Evolutionary conservation across 495 filamentous ascomycete genomes (phyloP).

Genomic region (Durotheca rogersii): DNA sequence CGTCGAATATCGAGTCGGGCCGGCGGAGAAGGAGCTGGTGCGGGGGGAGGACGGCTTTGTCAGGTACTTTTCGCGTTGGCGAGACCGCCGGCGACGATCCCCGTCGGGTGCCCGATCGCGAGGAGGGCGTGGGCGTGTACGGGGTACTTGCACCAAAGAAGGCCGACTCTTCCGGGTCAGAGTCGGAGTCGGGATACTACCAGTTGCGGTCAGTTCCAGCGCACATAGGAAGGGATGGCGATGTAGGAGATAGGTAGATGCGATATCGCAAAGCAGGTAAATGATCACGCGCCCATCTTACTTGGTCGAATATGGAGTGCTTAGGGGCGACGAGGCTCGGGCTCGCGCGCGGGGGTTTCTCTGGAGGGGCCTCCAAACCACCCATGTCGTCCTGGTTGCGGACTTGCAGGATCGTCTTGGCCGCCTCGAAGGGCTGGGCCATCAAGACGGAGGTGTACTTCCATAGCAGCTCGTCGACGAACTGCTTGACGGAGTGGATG

Average conservation of each 20-base stretch:
- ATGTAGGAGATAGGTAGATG: slow-evolving; percentile 1
- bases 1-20: slow-evolving; percentile 72
- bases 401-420: slow-evolving; percentile 88
- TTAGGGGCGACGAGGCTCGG: slow-evolving; percentile 40
- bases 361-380: slow-evolving; percentile 32
- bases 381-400: slow-evolving; percentile 55
- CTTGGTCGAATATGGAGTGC: slow-evolving; percentile 50
- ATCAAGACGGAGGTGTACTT: slow-evolving; percentile 82
- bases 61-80: slow-evolving; percentile 23
- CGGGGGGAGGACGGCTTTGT: slow-evolving; percentile 40
- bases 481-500: slow-evolving; percentile 66
- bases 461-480: slow-evolving; percentile 78
- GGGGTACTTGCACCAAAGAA: slow-evolving; percentile 82
- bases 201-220: slow-evolving; percentile 6
- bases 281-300: too few species aligned
- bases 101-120: slow-evolving; percentile 38
- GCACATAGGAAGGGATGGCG: too few species aligned
- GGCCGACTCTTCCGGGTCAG: slow-evolving; percentile 74
- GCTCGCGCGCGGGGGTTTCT: slow-evolving; percentile 27
- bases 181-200: slow-evolving; percentile 58
- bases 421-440: slow-evolving; percentile 95
- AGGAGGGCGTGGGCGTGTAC: slow-evolving; percentile 55
- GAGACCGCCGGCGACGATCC: slow-evolving; percentile 36
- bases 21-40: slow-evolving; percentile 68
- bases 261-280: not conserved